Base-by-base conservation (phyloP, 2,329 filamentous ascomycete genomes). In the Colletotrichum siamense region DNA sequence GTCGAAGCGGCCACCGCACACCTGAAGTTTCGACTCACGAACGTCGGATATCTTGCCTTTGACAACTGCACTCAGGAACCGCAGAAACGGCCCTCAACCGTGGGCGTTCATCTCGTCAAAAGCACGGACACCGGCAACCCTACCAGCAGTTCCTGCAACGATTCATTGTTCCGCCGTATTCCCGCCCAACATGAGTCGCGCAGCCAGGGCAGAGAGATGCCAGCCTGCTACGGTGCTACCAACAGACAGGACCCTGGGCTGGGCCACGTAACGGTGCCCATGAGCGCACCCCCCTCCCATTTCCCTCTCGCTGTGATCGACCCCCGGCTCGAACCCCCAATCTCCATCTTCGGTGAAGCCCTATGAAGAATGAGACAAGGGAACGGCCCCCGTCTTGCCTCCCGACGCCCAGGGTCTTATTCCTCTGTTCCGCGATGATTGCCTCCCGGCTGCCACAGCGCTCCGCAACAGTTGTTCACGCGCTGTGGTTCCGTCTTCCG, bases 181-280 rank as follows among this genome's bases (percentile, higher is more conserved):
- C 44, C 73, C 73, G 73, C 62, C 61, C 15, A 62, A 36, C 73
- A 75, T 68, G 73, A 75, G 69, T 73, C 73, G 73, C 32, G 69
- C 69, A 66, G 13, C 36, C 69, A 68, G 70, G 73, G 55, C 69
- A 28, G 69, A 59, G 26, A 15, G 24, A 26, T 32, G 28, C 52
- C 68, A 66, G 67, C 71, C 34, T 61, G 72, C 32, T 55, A 65
- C 28, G 28, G 28, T 59, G 66, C 55, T 70, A 70, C 59, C 71
- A 71, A 65, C 66, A 71, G 32, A 75, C 61, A 71, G 28, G 61
- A 64, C 55, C 68, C 52, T 65, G 49, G 61, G 64, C 49, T 65
- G 36, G 52, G 68, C 73, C 68, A 52, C 73, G 61, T 62, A 71
- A 75, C 68, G 30, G 36, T 28, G 44, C 28, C 64, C 52, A 69